Base-by-base conservation (phyloP, 768 basidiomycete species). In the Psilocybe azurescens region DNA sequence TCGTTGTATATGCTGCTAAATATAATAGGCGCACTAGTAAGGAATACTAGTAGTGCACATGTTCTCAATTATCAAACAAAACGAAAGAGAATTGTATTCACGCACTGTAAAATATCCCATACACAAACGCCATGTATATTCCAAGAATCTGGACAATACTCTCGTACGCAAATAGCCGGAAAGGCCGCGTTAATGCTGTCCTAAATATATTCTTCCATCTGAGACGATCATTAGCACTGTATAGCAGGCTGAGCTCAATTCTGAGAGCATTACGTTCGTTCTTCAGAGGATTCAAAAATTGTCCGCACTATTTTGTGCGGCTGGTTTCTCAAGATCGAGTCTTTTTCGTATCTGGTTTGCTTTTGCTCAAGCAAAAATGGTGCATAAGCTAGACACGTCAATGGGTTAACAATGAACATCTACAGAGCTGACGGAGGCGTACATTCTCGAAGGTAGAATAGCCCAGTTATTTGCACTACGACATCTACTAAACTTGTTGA, bases 81-180 rank as follows among this genome's bases (percentile, higher is more conserved):
- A 20, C 20, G 20, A 20, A 20, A 20, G 20, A 20, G n/a, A 24
- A 20, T 13, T 9, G 13, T 14, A 38, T 38, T 7, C 38, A 73
- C 85, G 53, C 66, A 86, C 87, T 63, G 60, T 88, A 90, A 24
- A 60, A 63, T 0, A 79, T 69, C 3, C 88, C 91, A 60, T 89
- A 94, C 16, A 89, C 70, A 65, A 90, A 86, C 0, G 89, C 86
- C 82, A 90, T 85, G 62, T 91, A 92, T 0, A 86, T 4, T 0
- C 87, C 86, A 11, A 93, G 74, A 2, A 90, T 71, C 66, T 90
- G 89, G 18, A 90, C 77, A 65, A 93, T 90, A 0, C 86, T 84
- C 69, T 93, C 91, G 3, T 68, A 68, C 0, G 55, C 66, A 59
- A 91, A 89, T 11, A 94, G 70, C 6, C 73, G 67, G 74, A 94